Base-by-base conservation (phyloP, 2,329 filamentous ascomycete genomes). In the Aspergillus sp. region DNA sequence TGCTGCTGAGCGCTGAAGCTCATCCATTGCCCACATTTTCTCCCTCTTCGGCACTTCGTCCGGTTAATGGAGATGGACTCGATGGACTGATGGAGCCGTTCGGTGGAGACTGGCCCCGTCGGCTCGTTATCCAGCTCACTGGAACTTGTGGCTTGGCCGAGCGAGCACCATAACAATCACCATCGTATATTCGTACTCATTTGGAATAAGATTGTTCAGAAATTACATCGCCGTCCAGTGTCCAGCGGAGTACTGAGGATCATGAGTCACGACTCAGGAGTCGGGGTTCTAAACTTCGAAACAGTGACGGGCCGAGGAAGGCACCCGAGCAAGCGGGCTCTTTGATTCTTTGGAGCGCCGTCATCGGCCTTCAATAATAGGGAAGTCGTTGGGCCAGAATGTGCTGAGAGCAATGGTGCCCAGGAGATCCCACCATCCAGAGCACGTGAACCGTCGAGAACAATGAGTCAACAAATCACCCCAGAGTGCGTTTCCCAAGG, bases 31-130 rank as follows among this genome's bases (percentile, higher is more conserved):
- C 24, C 34, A n/a, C 20, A 30, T 30, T 30, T 30, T 30, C 26
- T 30, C 8, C 26, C 26, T 30, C 32, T 34, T 34, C 18, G n/a
- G n/a, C 53, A 41, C 26, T 38, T 55, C 20, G 34, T 55, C 45
- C 22, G 44, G 26, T 9, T 30, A 39, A 48, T 26, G 30, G 39
- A 8, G 26, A 45, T 50, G 38, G 38, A 30, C 26, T 30, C 26
- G 26, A 32, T 48, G 18, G n/a, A n/a, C n/a, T 7, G 22, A 30
- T 26, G 36, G 48, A 39, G 24, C 24, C 17, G 30, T 17, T 43
- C 41, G 20, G 51, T 53, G 51, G 51, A 36, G 51, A 44, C 51
- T 17, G 5, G n/a, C 32, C 51, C 50, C n/a, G 42, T 43, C 8
- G 34, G 15, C 13, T 51, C 38, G 15, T 17, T 11, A 39, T 47